Percentiles rank a stretch among this genome's conserved stretches.
These are phyloP conservation scores for Zychaea mexicana DNA, from an alignment of 371 early-diverging fungal genomes.

Conservation along the genomic window DNA sequence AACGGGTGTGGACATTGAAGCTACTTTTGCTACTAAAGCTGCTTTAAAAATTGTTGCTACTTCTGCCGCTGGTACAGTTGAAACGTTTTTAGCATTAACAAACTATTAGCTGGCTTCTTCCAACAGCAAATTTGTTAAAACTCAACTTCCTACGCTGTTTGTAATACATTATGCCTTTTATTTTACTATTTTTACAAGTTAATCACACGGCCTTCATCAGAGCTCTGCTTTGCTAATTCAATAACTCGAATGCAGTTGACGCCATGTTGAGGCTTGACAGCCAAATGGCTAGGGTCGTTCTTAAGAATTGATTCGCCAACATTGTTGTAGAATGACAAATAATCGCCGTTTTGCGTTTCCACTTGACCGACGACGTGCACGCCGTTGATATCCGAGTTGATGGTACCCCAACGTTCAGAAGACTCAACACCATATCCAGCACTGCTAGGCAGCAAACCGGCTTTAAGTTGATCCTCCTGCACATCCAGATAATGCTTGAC, in stretches of 20 bases:
- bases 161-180: not conserved
- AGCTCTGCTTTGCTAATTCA: constrained; percentile 72
- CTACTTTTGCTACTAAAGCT: too few species aligned
- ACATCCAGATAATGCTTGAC: constrained; percentile 71
- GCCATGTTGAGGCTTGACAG: constrained; percentile 71
- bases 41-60: too few species aligned
- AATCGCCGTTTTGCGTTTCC: constrained; percentile 61
- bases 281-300: constrained; percentile 43
- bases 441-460: constrained; percentile 54
- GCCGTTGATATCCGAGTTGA: constrained; percentile 57
- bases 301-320: constrained; percentile 61
- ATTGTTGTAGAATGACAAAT: constrained; percentile 67
- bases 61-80: too few species aligned
- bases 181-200: constrained; percentile 19
- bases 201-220: constrained; percentile 47
- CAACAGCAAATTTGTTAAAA: not conserved
- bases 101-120: not conserved
- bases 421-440: constrained; percentile 59
- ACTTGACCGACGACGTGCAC: constrained; percentile 60
- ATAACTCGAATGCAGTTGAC: constrained; percentile 69
- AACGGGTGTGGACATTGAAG: too few species aligned
- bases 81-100: too few species aligned
- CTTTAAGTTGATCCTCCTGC: constrained; percentile 77
- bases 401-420: constrained; percentile 48
- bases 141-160: too few species aligned